Evolutionary conservation across 805 yeast species (phyloP).

Genomic region (Ogataea paradorogensis): DNA sequence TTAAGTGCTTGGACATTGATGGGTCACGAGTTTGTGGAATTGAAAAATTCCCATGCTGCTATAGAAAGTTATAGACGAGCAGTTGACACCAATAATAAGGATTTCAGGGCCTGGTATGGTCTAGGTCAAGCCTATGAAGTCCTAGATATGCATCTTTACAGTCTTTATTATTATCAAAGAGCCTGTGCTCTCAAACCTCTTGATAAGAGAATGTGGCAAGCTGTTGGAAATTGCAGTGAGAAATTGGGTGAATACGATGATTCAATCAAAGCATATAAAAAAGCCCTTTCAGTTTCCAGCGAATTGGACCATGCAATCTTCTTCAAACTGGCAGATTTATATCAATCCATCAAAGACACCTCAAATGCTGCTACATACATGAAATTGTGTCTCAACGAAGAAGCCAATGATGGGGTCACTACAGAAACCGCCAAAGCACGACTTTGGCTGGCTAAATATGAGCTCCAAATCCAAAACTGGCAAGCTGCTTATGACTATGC

Average conservation of each 20-base stretch:
- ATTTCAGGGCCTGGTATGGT: slow-evolving; percentile 97
- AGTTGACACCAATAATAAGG: slow-evolving; percentile 82
- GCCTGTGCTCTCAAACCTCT: slow-evolving; percentile 86
- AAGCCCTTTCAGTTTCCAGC: slow-evolving; percentile 58
- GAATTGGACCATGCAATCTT: slow-evolving; percentile 54
- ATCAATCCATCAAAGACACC: slow-evolving; percentile 52
- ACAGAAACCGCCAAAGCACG: slow-evolving; percentile 79
- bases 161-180: slow-evolving; percentile 86
- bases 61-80: slow-evolving; percentile 93
- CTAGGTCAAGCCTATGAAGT: slow-evolving; percentile 98
- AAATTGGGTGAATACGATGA: slow-evolving; percentile 68
- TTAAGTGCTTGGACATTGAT: slow-evolving; percentile 94
- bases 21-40: slow-evolving; percentile 98
- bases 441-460: slow-evolving; percentile 79
- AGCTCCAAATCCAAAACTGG: slow-evolving; percentile 54
- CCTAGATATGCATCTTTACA: slow-evolving; percentile 88
- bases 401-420: slow-evolving; percentile 58
- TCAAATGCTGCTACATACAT: slow-evolving; percentile 58
- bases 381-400: slow-evolving; percentile 67
- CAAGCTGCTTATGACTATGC: slow-evolving; percentile 73
- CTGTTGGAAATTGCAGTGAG: slow-evolving; percentile 85
- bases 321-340: slow-evolving; percentile 65
- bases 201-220: slow-evolving; percentile 96
- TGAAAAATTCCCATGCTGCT: slow-evolving; percentile 96
- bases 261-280: slow-evolving; percentile 75